Evolutionary conservation across 2,329 filamentous ascomycete genomes (phyloP).

Genomic region (Pseudogymnoascus sp.): DNA sequence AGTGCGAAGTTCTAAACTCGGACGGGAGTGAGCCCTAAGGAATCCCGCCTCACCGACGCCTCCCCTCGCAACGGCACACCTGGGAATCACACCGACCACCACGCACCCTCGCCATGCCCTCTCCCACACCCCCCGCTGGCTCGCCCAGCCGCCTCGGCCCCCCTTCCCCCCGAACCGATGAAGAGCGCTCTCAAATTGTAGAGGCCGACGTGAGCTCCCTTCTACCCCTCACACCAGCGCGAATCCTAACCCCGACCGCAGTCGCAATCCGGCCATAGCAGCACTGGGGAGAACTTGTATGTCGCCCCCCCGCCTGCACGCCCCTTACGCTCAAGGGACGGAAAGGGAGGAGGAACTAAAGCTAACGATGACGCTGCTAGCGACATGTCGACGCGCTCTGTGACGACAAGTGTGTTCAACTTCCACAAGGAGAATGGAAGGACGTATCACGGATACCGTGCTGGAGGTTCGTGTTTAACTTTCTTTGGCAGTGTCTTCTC

Average conservation of each 20-base stretch:
- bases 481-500: background rate
- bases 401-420: constrained; percentile 16
- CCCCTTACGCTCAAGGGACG: background rate
- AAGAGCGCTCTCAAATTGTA: background rate
- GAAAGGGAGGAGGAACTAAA: background rate
- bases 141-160: background rate
- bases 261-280: background rate
- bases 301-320: background rate
- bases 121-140: background rate
- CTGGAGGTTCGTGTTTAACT: constrained; percentile 15
- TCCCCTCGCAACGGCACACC: background rate
- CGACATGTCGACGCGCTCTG: constrained; percentile 14
- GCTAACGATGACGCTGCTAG: background rate
- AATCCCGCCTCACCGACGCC: background rate
- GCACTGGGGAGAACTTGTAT: constrained; percentile 3
- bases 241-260: background rate
- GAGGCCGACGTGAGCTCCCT: background rate
- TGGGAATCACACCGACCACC: background rate
- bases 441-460: constrained; percentile 25
- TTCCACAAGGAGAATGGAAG: constrained; percentile 24
- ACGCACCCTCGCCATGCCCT: background rate
- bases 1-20: background rate
- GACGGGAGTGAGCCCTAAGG: background rate
- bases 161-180: background rate
- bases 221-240: background rate